phyloP scores from a whole-genome alignment of 257 asterid species.

The Solanum chmielewskii region DNA sequence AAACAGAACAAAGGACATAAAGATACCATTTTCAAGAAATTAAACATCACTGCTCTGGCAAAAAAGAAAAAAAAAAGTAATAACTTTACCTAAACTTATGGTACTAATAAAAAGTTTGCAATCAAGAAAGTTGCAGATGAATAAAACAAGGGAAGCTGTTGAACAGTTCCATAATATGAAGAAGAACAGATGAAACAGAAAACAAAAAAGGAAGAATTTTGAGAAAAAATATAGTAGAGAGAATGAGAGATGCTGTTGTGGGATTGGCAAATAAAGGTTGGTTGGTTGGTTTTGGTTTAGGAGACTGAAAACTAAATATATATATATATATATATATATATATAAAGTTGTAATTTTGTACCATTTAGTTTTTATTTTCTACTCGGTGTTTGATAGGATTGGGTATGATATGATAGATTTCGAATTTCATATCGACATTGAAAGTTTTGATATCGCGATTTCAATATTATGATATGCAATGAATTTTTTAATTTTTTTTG shows the following conservation, averaged over 20 bases:
- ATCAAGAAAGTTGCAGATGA: not conserved
- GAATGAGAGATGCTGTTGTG: constrained; percentile 1
- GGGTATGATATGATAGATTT: not conserved
- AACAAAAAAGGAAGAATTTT: not conserved
- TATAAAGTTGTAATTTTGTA: not conserved
- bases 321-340: not conserved
- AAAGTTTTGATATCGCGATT: not conserved
- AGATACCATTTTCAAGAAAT: not conserved
- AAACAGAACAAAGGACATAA: not conserved
- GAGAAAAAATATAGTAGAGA: not conserved
- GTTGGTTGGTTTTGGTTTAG: constrained; percentile 49
- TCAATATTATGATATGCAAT: not conserved
- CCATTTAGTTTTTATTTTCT: not conserved
- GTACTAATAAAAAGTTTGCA: not conserved
- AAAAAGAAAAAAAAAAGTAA: not conserved
- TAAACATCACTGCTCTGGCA: not conserved
- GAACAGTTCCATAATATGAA: not conserved
- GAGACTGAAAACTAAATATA: constrained; percentile 9
- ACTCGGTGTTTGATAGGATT: not conserved
- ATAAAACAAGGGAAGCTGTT: not conserved
- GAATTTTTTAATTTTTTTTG: not conserved
- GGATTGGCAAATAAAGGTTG: constrained; percentile 9
- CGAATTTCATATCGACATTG: not conserved
- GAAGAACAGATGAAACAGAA: not conserved
- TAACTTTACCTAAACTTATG: not conserved